Percentiles rank a stretch among this genome's conserved stretches.
Evolutionary conservation across 345 rosid species (phyloP).

Genomic region (Boechera stricta): DNA sequence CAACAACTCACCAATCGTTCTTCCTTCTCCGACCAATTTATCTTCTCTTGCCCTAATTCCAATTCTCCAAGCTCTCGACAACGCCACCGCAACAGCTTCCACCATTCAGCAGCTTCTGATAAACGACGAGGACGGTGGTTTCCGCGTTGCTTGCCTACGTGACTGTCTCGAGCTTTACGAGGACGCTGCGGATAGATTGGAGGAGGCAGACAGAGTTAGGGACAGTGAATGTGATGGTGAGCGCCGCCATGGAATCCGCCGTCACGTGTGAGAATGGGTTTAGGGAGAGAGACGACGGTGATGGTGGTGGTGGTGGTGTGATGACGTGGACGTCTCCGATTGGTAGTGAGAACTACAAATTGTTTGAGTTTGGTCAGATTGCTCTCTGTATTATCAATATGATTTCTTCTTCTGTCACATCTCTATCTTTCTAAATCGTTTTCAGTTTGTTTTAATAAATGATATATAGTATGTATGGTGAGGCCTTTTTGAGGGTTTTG

Average conservation of each 20-base stretch:
- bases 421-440: slow-evolving; percentile 24
- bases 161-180: slow-evolving; percentile 60
- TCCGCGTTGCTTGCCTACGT: slow-evolving; percentile 46
- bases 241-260: slow-evolving; percentile 58
- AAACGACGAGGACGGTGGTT: slow-evolving; percentile 39
- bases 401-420: slow-evolving; percentile 35
- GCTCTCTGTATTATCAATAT: slow-evolving; percentile 57
- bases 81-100: slow-evolving; percentile 57
- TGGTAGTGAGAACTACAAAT: slow-evolving; percentile 50
- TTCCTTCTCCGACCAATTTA: slow-evolving; percentile 50
- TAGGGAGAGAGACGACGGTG: slow-evolving; percentile 46
- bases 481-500: not conserved
- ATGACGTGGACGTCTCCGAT: slow-evolving; percentile 53
- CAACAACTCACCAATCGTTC: slow-evolving; percentile 52
- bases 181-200: slow-evolving; percentile 48
- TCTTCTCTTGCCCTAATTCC: slow-evolving; percentile 57
- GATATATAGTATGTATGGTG: not conserved
- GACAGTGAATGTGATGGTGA: slow-evolving; percentile 49
- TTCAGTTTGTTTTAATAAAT: not conserved
- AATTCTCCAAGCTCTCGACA: slow-evolving; percentile 63
- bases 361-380: slow-evolving; percentile 58
- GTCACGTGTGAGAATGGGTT: slow-evolving; percentile 65
- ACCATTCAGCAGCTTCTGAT: slow-evolving; percentile 45
- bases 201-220: slow-evolving; percentile 48
- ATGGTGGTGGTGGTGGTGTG: slow-evolving; percentile 16